Base-by-base conservation (phyloP, 805 yeast genomes). In the Wickerhamiella siamensis region DNA sequence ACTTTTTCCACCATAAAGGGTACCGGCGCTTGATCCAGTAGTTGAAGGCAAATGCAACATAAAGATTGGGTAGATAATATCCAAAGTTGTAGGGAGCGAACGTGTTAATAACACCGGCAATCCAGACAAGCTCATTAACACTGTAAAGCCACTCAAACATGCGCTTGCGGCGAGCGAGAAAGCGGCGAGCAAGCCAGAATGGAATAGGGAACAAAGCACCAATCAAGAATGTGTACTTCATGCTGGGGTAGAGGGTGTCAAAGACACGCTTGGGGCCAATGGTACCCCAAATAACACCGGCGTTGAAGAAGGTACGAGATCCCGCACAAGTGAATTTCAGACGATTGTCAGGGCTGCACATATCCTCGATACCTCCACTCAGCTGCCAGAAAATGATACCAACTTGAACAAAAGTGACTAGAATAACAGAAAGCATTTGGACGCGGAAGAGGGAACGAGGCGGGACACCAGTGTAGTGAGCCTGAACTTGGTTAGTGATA, bases 221-320 rank as follows among this genome's bases (percentile, higher is more conserved):
- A 43, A 75, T 62, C 26, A 77, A 59, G 65, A 77, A 78, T 48
- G 79, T 72, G 70, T 73, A 77, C 54, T 72, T 70, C 46, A 77
- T 58, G 10, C 67, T 60, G 1, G 83, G 82, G 52, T 77, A 78
- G 9, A 77, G 53, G 0, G 72, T 72, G 39, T 66, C 60, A 42
- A 61, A 61, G 14, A 58, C 55, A 12, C 59, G 51, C 54, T 71
- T 72, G 3, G 83, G 82, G 4, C 81, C 82, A 51, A 77, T 66
- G 8, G 65, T 53, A 46, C 79, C 78, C 77, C 78, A 74, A 41
- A 69, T 53, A 24, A 74, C 65, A 5, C 75, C 67, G 4, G 76
- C 71, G 22, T 67, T 57, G 54, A 62, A 71, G 58, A 68, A 69
- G 16, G 67, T 58, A n/a, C 55, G 52, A n/a, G 60, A 56, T 35